Base-by-base conservation (phyloP, 2,329 filamentous ascomycete genomes). In the Diaporthe sp. region DNA sequence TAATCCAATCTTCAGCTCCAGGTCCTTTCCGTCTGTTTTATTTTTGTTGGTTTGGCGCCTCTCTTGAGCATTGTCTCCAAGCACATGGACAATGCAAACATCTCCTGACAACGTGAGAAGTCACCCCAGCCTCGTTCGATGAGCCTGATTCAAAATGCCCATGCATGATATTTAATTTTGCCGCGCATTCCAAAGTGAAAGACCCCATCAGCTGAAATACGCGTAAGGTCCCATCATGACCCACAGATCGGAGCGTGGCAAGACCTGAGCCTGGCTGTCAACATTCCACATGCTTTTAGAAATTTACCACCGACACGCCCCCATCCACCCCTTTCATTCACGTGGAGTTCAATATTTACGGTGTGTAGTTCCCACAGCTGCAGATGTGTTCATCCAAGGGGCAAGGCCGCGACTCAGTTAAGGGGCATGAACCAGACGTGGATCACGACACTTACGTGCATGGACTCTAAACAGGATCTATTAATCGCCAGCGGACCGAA, bases 401-500 rank as follows among this genome's bases (percentile, higher is more conserved):
- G 62, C 53, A 25, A 53, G n/a, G 22, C 10, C 62, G 15, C 46
- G 62, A 68, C 25, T 68, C 62, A 68, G 62, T 53, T 13, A 68
- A 68, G 65, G 65, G 65, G 46, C n/a, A 46, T 25, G 61, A 7
- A 31, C 61, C 46, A 19, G 42, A 42, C 61, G 61, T 46, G 42
- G 25, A 65, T 46, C 61, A 44, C 25, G 3, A n/a, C 25, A 68
- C 2, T 9, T 12, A 37, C 58, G 15, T 42, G n/a, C 37, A 62
- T 44, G 37, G 59, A 44, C 31, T 67, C 28, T 25, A 17, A n/a
- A 37, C 62, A 39, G 28, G 46, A 51, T 68, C 31, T 39, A 68
- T 53, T 31, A 53, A 53, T 68, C 46, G n/a, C 49, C 46, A 53
- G 65, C 46, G 65, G 46, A 53, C 65, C 65, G 65, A 68, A 68